Evolutionary conservation across 1,139 yeast genomes (phyloP).

Genomic region (Geotrichum cucujoidarum): DNA sequence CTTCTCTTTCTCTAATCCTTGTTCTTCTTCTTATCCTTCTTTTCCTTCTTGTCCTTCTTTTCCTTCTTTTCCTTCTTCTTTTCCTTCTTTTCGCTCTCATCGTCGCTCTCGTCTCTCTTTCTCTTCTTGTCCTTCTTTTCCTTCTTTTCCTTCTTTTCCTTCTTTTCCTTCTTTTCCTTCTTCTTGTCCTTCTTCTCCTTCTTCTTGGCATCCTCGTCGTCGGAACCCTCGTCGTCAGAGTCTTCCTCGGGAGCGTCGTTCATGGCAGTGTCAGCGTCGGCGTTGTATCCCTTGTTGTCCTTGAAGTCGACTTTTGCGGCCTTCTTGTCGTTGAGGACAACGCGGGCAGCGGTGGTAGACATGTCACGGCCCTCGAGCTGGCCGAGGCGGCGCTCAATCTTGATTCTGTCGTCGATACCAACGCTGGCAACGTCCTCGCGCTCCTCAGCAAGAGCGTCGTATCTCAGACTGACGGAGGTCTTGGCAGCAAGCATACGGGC

Average conservation of each 20-base stretch:
- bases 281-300: conserved; percentile 67
- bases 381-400: conserved; percentile 91
- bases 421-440: conserved; percentile 85
- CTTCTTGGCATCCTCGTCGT: conserved; percentile 22
- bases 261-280: conserved; percentile 74
- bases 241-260: conserved; percentile 26
- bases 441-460: conserved; percentile 95
- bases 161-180: conserved; percentile 37
- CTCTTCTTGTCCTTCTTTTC: conserved; percentile 15
- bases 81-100: conserved; percentile 21
- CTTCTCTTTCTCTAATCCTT: background rate
- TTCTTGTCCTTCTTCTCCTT: conserved; percentile 23
- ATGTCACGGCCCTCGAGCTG: conserved; percentile 84
- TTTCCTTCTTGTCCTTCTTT: conserved; percentile 9
- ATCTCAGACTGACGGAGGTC: conserved; percentile 94
- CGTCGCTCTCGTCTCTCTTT: conserved; percentile 10
- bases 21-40: background rate
- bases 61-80: conserved; percentile 27
- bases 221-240: conserved; percentile 26
- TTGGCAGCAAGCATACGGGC: conserved; percentile 98
- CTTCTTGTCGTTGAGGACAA: conserved; percentile 34
- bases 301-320: conserved; percentile 19
- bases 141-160: conserved; percentile 39
- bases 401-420: conserved; percentile 86
- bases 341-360: conserved; percentile 30